Evolutionary conservation across 2,329 filamentous ascomycete species (phyloP).

Genomic region (Aspergillus jensenii): DNA sequence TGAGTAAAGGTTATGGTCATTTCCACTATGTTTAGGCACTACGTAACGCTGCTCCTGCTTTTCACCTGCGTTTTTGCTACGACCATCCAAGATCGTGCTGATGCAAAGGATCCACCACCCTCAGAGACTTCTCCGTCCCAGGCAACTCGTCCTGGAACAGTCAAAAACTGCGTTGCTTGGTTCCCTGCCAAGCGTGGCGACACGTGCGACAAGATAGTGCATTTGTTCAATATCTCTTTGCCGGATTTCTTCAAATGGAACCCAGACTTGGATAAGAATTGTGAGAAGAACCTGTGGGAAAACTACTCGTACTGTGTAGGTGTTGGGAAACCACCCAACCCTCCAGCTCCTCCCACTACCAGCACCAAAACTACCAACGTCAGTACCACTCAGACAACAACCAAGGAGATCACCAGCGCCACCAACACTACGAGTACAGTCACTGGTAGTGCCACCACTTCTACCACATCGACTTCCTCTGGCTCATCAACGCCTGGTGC

Average conservation of each 20-base stretch:
- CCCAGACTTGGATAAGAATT: slow-evolving; percentile 6
- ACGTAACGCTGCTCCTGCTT: background rate
- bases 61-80: background rate
- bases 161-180: slow-evolving; percentile 10
- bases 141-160: slow-evolving; percentile 9
- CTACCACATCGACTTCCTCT: background rate
- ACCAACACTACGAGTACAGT: no score
- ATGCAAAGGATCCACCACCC: background rate
- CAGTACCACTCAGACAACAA: background rate
- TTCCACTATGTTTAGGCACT: background rate
- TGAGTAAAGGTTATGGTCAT: background rate
- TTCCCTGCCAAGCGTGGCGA: slow-evolving; percentile 13
- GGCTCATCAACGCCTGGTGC: background rate
- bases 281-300: slow-evolving; percentile 9
- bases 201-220: slow-evolving; percentile 2
- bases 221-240: background rate
- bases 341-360: background rate
- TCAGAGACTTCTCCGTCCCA: slow-evolving; percentile 2
- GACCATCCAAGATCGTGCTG: background rate
- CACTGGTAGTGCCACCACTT: background rate
- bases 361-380: background rate
- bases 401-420: background rate
- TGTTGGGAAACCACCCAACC: background rate
- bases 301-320: slow-evolving; percentile 16
- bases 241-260: slow-evolving; percentile 14